Base-by-base conservation (phyloP, 23 red algal genomes). In the Cyanidium caldarium region DNA sequence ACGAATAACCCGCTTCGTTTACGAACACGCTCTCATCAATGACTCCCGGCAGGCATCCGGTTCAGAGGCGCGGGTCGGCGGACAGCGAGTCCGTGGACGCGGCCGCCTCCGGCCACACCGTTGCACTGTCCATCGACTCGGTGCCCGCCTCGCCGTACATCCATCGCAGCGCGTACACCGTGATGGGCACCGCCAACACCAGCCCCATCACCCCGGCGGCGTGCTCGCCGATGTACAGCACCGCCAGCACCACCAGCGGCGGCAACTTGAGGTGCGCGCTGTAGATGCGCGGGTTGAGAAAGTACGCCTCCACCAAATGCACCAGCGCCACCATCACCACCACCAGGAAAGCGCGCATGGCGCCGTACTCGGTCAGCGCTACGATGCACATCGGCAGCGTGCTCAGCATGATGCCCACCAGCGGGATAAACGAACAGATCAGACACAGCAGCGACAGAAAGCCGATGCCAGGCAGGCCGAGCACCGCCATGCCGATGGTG, bases 381-480 rank as follows among this genome's bases (percentile, higher is more conserved):
- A 95, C 66, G 34, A 87, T 73, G 31, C 69, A 41, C 90, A 95
- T 95, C 0, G 90, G 90, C 39, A 95, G 65, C 26, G 90, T 95
- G 57, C 82, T 87, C 33, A 95, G 61, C 73, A 95, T 78, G 0
- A 95, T 82, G 25, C 90, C 90, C 43, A 83, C 83, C 1, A 95
- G 77, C 19, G 90, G 90, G 65, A 95, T 87, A 76, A 95, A 95
- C 0, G 90, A 95, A 42, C 90, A 95, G 2, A 95, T 44, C 34
- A 95, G 58, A 5, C 77, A 81, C 19, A 95, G 74, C 66, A 87
- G 57, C 33, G 72, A 83, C 41, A 95, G 70, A 44, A 95, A 95
- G 17, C 82, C 80, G 36, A 95, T 72, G 2, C 90, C 90, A 0
- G 83, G 83, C 30, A 95, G 67, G 35, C 77, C 78, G 19, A 95